Percentiles rank a stretch among this genome's conserved stretches.
Evolutionary conservation across 2,329 filamentous ascomycete genomes (phyloP).

Genomic region (Dactylellina leptospora): DNA sequence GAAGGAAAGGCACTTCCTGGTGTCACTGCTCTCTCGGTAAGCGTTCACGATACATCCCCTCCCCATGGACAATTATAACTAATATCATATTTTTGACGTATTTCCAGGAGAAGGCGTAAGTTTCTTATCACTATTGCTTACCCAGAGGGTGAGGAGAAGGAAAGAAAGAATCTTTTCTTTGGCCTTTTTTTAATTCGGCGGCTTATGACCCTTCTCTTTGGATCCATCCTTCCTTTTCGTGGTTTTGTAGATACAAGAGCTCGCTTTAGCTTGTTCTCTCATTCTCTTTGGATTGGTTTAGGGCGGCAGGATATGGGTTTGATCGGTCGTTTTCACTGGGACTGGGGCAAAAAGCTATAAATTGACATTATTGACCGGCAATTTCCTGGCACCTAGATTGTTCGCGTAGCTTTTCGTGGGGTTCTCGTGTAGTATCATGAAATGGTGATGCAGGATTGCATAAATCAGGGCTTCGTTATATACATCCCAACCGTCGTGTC

Average conservation of each 20-base stretch:
- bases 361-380: too few species aligned
- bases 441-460: too few species aligned
- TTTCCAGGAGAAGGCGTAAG: conserved; percentile 40
- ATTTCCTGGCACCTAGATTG: too few species aligned
- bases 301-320: neutral
- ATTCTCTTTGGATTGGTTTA: neutral
- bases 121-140: conserved; percentile 9
- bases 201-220: conserved; percentile 1
- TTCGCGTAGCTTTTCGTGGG: too few species aligned
- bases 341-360: neutral
- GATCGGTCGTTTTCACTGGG: neutral
- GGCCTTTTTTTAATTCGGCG: neutral
- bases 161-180: conserved; percentile 9
- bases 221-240: neutral
- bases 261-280: conserved; percentile 29
- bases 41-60: conserved; percentile 7
- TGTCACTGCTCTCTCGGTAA: conserved; percentile 81
- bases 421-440: too few species aligned
- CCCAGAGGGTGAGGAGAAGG: neutral
- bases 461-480: too few species aligned
- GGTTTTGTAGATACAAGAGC: conserved; percentile 47
- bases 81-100: neutral
- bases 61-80: too few species aligned
- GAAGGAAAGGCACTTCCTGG: conserved; percentile 98
- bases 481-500: too few species aligned